Evolutionary conservation across 306 rosid species (phyloP), one percentile per base, ranked within the genome.

Genomic region (Pterocarpus macrocarpus): DNA sequence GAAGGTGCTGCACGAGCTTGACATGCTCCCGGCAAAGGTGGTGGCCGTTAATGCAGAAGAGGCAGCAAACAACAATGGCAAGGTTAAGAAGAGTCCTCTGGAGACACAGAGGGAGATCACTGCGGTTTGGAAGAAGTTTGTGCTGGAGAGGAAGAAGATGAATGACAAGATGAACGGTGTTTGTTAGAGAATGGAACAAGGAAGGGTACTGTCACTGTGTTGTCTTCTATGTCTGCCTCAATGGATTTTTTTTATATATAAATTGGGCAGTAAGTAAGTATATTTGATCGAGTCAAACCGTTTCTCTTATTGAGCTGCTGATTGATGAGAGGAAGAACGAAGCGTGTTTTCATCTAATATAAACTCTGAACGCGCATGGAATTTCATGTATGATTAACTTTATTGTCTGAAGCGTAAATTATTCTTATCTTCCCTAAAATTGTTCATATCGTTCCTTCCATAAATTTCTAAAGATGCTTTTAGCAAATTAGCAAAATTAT

Each of bases 1-100:
- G 77, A 91, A 91, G 71, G 97, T 89, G 45, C 0, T 95, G 80
- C 88, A 90, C n/a, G 99, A 95, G 73, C 95, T 95, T 4, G 99
- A 95, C 22, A 3, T 32, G 1, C 88, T 95, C 17, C 92, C 95
- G 0, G 80, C 91, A 1, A 89, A 59, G 91, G 65, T 87, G 6
- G 64, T 68, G 2, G n/a, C 81, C 6, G 64, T 77, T 41, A 22
- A 78, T 0, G 83, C 53, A 30, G 90, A 82, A 41, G 53, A 58
- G 35, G 64, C 30, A 4, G 63, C 34, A 6, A 59, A 39, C 28
- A 35, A 73, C 6, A 58, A 80, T 13, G 90, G 78, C 49, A 62
- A 58, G n/a, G 71, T 73, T 0, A 90, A 90, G 88, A 90, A 92
- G 89, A 90, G 82, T 47, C 90, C 75, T 12, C 2, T 82, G 22